These are phyloP conservation scores for Pseudocercospora eumusae DNA, from an alignment of 2,329 filamentous ascomycete species.

Conservation along the genomic window DNA sequence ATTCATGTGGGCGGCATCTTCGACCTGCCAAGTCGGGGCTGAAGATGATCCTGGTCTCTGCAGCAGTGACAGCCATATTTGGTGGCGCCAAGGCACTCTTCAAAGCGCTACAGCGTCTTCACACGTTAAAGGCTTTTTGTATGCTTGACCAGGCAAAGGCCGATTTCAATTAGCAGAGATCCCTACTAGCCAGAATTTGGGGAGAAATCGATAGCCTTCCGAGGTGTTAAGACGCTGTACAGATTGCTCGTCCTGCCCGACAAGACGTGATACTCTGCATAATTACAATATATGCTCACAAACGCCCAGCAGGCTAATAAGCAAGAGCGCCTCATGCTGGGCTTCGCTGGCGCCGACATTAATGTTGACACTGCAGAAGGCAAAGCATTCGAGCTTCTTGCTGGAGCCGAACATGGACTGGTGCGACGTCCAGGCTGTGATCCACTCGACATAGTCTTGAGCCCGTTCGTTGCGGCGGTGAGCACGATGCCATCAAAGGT, in stretches of 20 bases:
- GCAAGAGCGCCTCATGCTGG: background rate
- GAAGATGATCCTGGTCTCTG: conserved; percentile 6
- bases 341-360: background rate
- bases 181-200: too few species aligned
- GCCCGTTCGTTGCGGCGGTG: background rate
- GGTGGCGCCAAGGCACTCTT: background rate
- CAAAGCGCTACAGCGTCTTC: too few species aligned
- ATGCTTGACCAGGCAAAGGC: too few species aligned
- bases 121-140: too few species aligned
- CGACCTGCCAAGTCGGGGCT: background rate
- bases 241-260: background rate
- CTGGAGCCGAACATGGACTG: background rate
- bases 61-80: background rate
- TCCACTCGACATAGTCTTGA: background rate
- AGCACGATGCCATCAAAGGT: background rate
- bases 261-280: too few species aligned
- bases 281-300: too few species aligned
- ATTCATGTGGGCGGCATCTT: background rate
- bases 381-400: background rate
- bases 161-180: too few species aligned
- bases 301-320: background rate
- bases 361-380: background rate
- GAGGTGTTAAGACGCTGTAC: too few species aligned
- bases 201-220: too few species aligned
- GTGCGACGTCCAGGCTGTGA: background rate